Conservation (phyloP, 2,329 filamentous ascomycete species). For the Fusarium drepaniforme region DNA sequence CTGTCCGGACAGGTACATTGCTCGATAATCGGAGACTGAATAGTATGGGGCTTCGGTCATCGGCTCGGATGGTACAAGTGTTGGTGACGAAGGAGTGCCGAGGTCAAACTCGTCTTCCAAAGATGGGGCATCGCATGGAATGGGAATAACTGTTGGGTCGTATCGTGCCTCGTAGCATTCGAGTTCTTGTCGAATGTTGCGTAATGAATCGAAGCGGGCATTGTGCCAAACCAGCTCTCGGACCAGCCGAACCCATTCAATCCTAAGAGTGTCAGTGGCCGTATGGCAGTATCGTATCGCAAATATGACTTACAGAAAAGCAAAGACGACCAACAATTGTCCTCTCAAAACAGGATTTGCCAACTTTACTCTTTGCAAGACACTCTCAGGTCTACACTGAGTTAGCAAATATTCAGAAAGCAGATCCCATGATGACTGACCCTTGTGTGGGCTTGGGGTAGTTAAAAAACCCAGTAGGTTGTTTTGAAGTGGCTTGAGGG, state of each 20-base stretch:
- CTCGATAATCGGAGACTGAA: conserved; percentile 59
- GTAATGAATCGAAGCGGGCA: conserved; percentile 71
- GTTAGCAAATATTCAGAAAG: neutral
- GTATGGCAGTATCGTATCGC: rapidly evolving
- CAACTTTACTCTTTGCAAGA: neutral
- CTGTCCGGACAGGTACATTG: conserved; percentile 56
- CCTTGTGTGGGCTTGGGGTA: conserved; percentile 18
- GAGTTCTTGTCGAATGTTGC: conserved; percentile 63
- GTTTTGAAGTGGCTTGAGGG: too few species aligned
- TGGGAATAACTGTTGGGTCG: conserved; percentile 59
- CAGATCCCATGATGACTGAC: neutral
- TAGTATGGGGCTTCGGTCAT: conserved; percentile 53
- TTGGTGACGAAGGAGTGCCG: neutral
- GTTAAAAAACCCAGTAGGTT: neutral
- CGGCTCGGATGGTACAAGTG: neutral
- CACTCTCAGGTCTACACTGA: neutral
- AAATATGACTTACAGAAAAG: conserved; percentile 1
- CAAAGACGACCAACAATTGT: neutral
- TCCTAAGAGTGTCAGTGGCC: conserved; percentile 7
- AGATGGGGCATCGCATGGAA: conserved; percentile 49
- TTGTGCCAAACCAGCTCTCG: conserved; percentile 63
- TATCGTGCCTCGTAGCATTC: conserved; percentile 62
- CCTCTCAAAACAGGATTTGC: conserved; percentile 14
- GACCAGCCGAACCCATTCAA: conserved; percentile 34
- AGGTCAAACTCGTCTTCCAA: conserved; percentile 50